Evolutionary conservation across 2,329 filamentous ascomycete species (phyloP).

Genomic region (Colletotrichum godetiae): DNA sequence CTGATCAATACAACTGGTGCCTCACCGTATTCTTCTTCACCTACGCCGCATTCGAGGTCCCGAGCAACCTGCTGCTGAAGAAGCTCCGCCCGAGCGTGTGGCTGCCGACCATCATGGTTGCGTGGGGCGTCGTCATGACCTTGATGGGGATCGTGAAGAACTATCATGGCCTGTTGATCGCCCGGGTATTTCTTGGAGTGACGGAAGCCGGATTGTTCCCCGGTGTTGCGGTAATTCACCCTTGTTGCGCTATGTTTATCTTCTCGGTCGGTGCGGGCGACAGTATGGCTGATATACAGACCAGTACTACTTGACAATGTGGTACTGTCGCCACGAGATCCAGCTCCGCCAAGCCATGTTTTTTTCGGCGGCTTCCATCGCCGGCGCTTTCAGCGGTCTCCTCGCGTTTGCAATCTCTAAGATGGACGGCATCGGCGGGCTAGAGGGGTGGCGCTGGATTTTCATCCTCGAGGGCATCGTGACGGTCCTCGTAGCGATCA

Average conservation of each 20-base stretch:
- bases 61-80: constrained; percentile 84
- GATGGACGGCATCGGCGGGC: constrained; percentile 73
- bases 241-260: background rate
- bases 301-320: constrained; percentile 66
- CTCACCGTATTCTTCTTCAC: constrained; percentile 83
- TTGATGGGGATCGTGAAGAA: constrained; percentile 64
- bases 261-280: background rate
- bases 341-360: constrained; percentile 75
- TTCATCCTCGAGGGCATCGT: constrained; percentile 77
- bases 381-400: constrained; percentile 81
- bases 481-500: constrained; percentile 74
- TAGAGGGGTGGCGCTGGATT: constrained; percentile 73
- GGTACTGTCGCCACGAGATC: constrained; percentile 69
- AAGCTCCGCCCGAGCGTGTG: constrained; percentile 78
- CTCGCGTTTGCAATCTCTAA: constrained; percentile 76
- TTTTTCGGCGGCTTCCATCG: constrained; percentile 84
- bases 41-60: constrained; percentile 79
- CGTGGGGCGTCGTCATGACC: constrained; percentile 62
- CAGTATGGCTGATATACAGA: constrained; percentile 4
- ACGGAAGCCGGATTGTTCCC: constrained; percentile 76
- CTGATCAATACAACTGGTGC: constrained; percentile 77
- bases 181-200: constrained; percentile 71
- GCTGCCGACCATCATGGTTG: constrained; percentile 80
- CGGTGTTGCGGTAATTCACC: constrained; percentile 61
- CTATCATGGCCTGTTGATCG: constrained; percentile 58